Base-by-base conservation (phyloP, 2,329 filamentous ascomycete species). In the Ophiocordyceps camponoti-leonardi region DNA sequence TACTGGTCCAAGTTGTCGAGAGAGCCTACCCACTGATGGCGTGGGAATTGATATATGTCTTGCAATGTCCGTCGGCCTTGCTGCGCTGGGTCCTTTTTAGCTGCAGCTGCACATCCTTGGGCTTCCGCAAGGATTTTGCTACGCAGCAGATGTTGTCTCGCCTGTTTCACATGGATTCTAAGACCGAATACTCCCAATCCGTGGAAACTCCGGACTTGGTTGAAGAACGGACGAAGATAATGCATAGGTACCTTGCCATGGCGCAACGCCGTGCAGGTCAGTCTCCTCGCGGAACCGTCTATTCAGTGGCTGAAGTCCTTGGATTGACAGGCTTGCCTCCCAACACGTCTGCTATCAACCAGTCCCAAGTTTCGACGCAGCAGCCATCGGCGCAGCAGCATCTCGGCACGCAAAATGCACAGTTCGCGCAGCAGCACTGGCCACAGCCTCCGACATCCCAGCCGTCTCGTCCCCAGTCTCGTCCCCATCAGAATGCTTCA, bases 21-120 rank as follows among this genome's bases (percentile, higher is more conserved):
- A 54, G 58, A 20, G 45, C 31, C 19, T 59, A 53, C 31, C 62
- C 62, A 0, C 43, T 61, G 3, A 48, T 60, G 18, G 49, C 53
- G 2, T 52, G 44, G 16, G 61, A 64, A 45, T 20, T 58, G 23
- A 46, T 14, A 7, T 7, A 45, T 1, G 7, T 43, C 4, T 46
- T 64, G 2, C 43, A 44, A 39, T 64, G 61, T 40, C 33, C 41
- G 8, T 61, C 60, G 6, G 37, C 37, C 6, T 43, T 48, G 3
- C 42, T 61, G 6, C 52, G 55, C 18, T 45, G 46, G 7, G 49
- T 58, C 37, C 42, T 64, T 1, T 64, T 61, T 41, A 58, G 50
- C 12, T 47, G 53, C 33, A 61, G 53, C 33, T 58, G 58, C 26
- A 53, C 56, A 20, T 43, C 44, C 1, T 49, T 63, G 30, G 52